phyloP scores from a whole-genome alignment of 2,329 filamentous ascomycete genomes.

The Furcasterigmium furcatum region DNA sequence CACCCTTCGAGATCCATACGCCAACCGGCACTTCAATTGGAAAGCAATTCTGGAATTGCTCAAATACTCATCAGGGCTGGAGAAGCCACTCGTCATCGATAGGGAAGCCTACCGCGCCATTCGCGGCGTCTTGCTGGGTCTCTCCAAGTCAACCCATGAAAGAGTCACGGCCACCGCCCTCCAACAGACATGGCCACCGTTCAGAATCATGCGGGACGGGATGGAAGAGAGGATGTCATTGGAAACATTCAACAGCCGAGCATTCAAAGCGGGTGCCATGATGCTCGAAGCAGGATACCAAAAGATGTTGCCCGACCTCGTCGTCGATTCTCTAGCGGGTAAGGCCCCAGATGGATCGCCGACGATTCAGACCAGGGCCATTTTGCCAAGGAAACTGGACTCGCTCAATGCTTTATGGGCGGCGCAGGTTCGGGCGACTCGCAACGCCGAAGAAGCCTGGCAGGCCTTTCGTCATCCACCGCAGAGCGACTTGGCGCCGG shows the following conservation, averaged over 20 bases:
- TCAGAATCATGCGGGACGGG: constrained; percentile 53
- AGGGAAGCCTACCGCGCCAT: constrained; percentile 51
- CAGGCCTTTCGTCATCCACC: constrained; percentile 39
- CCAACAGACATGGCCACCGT: constrained; percentile 57
- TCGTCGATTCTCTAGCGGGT: constrained; percentile 51
- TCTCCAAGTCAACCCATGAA: constrained; percentile 51
- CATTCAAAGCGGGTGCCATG: constrained; percentile 47
- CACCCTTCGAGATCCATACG: constrained; percentile 23
- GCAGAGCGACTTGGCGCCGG: constrained; percentile 27
- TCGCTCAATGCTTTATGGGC: constrained; percentile 42
- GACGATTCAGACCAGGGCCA: constrained; percentile 46
- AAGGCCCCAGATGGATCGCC: constrained; percentile 46
- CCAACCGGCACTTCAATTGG: constrained; percentile 49
- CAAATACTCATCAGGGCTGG: constrained; percentile 43
- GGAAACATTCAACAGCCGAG: constrained; percentile 51
- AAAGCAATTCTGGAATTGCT: constrained; percentile 53
- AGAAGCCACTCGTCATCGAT: constrained; percentile 47
- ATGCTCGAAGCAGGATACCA: constrained; percentile 56
- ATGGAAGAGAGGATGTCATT: constrained; percentile 51
- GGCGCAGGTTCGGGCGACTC: constrained; percentile 53
- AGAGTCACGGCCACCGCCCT: constrained; percentile 43
- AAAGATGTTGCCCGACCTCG: constrained; percentile 40
- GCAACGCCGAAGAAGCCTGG: constrained; percentile 62
- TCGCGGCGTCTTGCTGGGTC: constrained; percentile 47
- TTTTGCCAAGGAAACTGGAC: background rate